Percentiles rank a stretch among this genome's conserved stretches.
Evolutionary conservation across 108 stramenopile species (phyloP).

Genomic region (Nitzschia sp.): DNA sequence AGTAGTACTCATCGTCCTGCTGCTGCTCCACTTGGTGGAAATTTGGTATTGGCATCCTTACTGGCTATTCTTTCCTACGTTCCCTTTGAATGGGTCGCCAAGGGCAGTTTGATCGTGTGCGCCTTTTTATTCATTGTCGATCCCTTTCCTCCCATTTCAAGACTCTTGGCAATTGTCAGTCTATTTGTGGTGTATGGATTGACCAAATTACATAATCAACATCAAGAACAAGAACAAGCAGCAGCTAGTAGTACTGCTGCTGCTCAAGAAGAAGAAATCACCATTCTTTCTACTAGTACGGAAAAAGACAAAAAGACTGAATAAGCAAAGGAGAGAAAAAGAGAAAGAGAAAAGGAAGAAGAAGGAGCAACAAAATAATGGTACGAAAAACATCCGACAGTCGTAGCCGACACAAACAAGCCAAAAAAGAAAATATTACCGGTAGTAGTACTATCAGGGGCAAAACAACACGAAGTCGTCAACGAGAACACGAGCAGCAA

Average conservation of each 20-base stretch:
- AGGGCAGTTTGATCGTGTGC: conserved; percentile 46
- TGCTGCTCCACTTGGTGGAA: too few relatives aligned
- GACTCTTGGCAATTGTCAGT: conserved; percentile 20
- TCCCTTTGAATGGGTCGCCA: conserved; percentile 61
- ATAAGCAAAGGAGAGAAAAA: not conserved
- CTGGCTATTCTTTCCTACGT: conserved; percentile 55
- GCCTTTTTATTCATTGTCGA: conserved; percentile 51
- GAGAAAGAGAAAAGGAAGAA: not conserved
- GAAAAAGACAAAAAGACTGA: too few relatives aligned
- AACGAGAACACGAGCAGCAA: too few relatives aligned
- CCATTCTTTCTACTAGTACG: too few relatives aligned
- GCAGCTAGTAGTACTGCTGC: too few relatives aligned
- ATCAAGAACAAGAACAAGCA: not conserved
- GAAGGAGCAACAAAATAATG: not conserved
- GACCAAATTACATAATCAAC: conserved; percentile 9
- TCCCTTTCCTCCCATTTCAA: conserved; percentile 51
- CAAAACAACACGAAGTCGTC: too few relatives aligned
- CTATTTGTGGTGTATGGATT: conserved; percentile 12
- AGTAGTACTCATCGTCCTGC: too few relatives aligned
- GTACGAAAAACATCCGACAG: not conserved
- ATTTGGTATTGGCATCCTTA: conserved; percentile 39
- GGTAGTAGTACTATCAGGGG: not conserved
- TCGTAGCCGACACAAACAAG: not conserved
- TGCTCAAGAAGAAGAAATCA: too few relatives aligned
- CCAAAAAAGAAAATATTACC: not conserved